Evolutionary conservation across 1,284 basidiomycete species (phyloP), one percentile per base, ranked within the genome.

Genomic region (Ustilago bromivora): DNA sequence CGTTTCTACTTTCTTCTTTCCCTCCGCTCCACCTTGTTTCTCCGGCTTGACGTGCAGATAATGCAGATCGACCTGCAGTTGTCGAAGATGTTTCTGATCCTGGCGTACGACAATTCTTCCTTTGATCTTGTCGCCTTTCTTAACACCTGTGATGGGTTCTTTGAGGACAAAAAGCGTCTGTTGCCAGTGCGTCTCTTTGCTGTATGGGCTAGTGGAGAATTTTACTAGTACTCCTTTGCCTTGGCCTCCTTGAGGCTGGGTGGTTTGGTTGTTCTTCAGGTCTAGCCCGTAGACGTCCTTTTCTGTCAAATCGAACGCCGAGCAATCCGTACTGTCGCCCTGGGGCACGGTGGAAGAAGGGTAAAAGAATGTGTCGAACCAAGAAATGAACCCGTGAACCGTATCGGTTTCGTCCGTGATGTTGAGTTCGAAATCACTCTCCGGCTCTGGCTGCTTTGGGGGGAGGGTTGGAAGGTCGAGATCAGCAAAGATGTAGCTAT

Each of bases 161-260:
- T 91, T 90, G 72, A 99, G 88, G 75, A 98, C 87, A 87, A 99
- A 97, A 12, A 95, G 83, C 0, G 96, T 96, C 85, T 99, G 96
- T 86, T 96, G 96, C 96, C 96, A 99, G 86, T 99, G 96, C n/a
- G 96, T 99, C 28, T 93, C 91, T 56, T 91, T 90, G 73, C 93
- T 94, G 80, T 88, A 72, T 5, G 96, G 95, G 0, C 95, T 94
- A 0, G 96, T 99, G 74, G 94, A 96, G 87, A 98, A 98, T 85
- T 92, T 93, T 9, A 91, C 91, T 23, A 51, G n/a, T 36, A 91
- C 88, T 17, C 90, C 90, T 36, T 89, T 28, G 23, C 13, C 7
- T 19, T 38, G 1, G 47, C 32, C 15, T 23, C 13, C n/a, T 59
- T 51, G 32, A 15, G 40, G 17, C 7, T 23, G 2, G 12, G 53